Conservation (phyloP, 1,284 basidiomycete species). For the Rugiboletus extremiorientalis region DNA sequence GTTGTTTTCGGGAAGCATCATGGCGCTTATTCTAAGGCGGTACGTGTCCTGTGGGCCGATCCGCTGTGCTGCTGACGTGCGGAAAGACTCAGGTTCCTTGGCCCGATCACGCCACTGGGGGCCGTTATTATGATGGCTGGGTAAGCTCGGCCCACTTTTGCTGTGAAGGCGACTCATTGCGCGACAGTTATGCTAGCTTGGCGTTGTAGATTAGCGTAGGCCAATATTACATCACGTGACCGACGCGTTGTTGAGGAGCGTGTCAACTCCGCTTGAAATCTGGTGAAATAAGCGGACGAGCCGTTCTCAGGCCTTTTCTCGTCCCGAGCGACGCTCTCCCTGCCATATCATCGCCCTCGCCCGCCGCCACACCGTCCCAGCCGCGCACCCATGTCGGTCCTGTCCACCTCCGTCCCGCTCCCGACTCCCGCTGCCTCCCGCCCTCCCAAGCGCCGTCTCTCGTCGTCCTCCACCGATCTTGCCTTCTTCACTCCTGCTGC, state of each 20-base stretch:
- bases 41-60: slow-evolving; percentile 26
- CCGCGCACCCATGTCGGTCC: slow-evolving; percentile 31
- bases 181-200: slow-evolving; percentile 52
- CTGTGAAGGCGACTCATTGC: slow-evolving; percentile 12
- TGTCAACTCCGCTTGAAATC: slow-evolving; percentile 43
- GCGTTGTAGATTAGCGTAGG: slow-evolving; percentile 38
- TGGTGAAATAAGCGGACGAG: slow-evolving; percentile 29
- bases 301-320: slow-evolving; percentile 16
- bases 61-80: slow-evolving; percentile 4
- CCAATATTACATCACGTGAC: slow-evolving; percentile 29
- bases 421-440: slow-evolving; percentile 22
- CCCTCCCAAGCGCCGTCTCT: slow-evolving; percentile 51
- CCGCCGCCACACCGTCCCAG: background rate
- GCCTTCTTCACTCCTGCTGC: slow-evolving; percentile 60
- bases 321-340: slow-evolving; percentile 5
- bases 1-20: slow-evolving; percentile 74
- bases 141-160: slow-evolving; percentile 43
- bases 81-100: slow-evolving; percentile 57
- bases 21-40: slow-evolving; percentile 58
- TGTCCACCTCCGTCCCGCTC: slow-evolving; percentile 26
- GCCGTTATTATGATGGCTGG: slow-evolving; percentile 76
- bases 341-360: background rate
- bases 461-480: slow-evolving; percentile 42
- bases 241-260: slow-evolving; percentile 31
- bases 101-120: slow-evolving; percentile 77